Percentiles rank a stretch among this genome's conserved stretches.
These are phyloP conservation scores for Phenoliferia sp. DNA, from an alignment of 1,284 basidiomycete genomes.

Conservation along the genomic window DNA sequence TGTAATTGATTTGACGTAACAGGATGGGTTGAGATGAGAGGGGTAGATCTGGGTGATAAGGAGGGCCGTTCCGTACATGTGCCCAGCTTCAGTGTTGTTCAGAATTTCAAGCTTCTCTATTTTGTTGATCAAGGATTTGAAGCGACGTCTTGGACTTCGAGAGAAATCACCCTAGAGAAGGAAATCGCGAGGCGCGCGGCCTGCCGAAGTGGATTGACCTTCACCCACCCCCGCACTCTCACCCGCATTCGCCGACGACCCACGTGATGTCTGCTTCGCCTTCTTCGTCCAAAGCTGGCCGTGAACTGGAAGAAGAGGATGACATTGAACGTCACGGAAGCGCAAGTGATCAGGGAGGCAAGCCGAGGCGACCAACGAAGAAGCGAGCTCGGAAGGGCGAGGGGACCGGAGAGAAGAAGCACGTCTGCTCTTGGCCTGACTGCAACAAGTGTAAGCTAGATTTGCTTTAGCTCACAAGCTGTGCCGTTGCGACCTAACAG, in stretches of 20 bases:
- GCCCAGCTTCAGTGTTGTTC: neutral
- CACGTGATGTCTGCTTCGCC: too few species aligned
- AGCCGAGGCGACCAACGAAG: neutral
- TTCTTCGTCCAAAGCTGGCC: neutral
- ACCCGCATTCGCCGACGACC: too few species aligned
- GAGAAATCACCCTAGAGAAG: too few species aligned
- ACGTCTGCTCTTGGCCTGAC: conserved; percentile 16
- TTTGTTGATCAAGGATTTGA: neutral
- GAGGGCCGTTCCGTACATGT: neutral
- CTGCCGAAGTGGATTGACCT: too few species aligned
- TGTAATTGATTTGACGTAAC: neutral
- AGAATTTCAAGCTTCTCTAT: neutral
- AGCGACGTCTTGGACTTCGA: too few species aligned
- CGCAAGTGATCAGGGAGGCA: neutral
- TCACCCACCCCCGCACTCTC: too few species aligned
- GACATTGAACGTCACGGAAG: neutral
- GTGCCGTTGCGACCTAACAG: neutral
- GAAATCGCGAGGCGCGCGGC: too few species aligned
- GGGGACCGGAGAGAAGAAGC: conserved; percentile 18
- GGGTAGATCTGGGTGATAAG: neutral
- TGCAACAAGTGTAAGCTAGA: conserved; percentile 16
- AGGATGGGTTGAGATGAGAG: neutral
- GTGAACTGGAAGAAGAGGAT: neutral
- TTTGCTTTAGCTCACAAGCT: neutral
- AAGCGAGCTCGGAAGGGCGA: neutral